Evolutionary conservation across 192 early-diverging fungal genomes (phyloP), one percentile per base, ranked within the genome.

Genomic region (Gigaspora rosea): DNA sequence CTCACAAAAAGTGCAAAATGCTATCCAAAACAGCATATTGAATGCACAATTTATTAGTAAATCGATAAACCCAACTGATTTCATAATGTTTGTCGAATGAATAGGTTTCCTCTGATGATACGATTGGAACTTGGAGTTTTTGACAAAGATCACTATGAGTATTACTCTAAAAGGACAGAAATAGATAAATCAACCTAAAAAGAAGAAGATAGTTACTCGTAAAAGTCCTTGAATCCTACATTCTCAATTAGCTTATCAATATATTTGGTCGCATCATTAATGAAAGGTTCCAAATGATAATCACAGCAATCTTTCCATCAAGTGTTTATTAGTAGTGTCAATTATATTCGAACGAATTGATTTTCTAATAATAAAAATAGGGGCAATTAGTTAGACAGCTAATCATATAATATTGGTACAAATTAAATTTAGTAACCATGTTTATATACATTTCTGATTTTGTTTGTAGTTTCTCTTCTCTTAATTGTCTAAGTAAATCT

Each of bases 271-370:
- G 69, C 32, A 2, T 50, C 50, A 71, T 71, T 71, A 52, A 35
- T 52, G 3, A 54, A 6, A 56, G 69, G 51, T 0, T 35, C 50
- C 50, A 9, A 32, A 8, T 0, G 5, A 22, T 71, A 71, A 52
- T 71, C 69, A 56, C 50, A 49, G 4, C 1, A 71, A 54, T 52
- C 69, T 71, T 33, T 50, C 22, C 50, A 56, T 71, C 20, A 71
- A 71, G 27, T 33, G 48, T 49, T 56, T 71, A 35, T 71, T 71
- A 32, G 69, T 71, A 1, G 69, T 52, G 15, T 71, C 69, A 3
- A 71, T 71, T 1, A 71, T 71, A n/a, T 71, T 71, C 27, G 69
- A 71, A n/a, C 69, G 56, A 56, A 71, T 71, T 50, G 51, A 51
- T 71, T 71, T 51, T 7, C 69, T 71, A 71, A 15, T 47, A 71